Evolutionary conservation across 768 basidiomycete species (phyloP), one percentile per base, ranked within the genome.

Genomic region (Termitomyces sp.): DNA sequence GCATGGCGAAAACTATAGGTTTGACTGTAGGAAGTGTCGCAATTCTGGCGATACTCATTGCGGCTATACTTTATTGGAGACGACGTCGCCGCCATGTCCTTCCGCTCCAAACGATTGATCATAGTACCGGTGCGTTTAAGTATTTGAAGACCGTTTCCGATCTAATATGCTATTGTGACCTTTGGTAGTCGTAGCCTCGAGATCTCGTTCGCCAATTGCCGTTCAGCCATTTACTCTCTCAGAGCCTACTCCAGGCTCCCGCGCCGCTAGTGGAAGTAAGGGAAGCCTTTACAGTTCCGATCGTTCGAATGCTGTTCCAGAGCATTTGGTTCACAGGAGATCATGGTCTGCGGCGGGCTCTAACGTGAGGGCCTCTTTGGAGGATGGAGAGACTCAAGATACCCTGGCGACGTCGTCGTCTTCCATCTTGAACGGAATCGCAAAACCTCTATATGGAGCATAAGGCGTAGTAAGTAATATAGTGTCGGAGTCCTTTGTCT

Each of bases 211-310:
- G 36, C 5, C 24, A 12, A 44, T 49, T 4, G 32, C 16, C 3
- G 16, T 50, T 5, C 31, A 39, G 24, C 56, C 56, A 32, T 57
- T 57, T n/a, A 57, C 48, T 2, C 56, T 57, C 41, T 13, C 49
- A 13, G 49, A 44, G 6, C 56, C 56, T 8, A n/a, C 39, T 24
- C 39, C 48, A 18, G 27, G 18, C 24, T 57, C 56, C 12, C 46
- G 36, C 7, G 56, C 56, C 24, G 42, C 48, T 18, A 12, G 34
- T 3, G 49, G 27, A 14, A 5, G 18, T 31, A 20, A 7, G 6
- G 34, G 4, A 9, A 55, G 10, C 46, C 12, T 47, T n/a, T 6
- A 18, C 16, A 12, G 22, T 18, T 10, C 8, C 12, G 12, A 41
- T 20, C 8, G n/a, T 41, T 6, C 5, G 18, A 12, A 29, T 13